Evolutionary conservation across 2,329 filamentous ascomycete genomes (phyloP), one percentile per base, ranked within the genome.

Genomic region (Elsinoe ampelina): DNA sequence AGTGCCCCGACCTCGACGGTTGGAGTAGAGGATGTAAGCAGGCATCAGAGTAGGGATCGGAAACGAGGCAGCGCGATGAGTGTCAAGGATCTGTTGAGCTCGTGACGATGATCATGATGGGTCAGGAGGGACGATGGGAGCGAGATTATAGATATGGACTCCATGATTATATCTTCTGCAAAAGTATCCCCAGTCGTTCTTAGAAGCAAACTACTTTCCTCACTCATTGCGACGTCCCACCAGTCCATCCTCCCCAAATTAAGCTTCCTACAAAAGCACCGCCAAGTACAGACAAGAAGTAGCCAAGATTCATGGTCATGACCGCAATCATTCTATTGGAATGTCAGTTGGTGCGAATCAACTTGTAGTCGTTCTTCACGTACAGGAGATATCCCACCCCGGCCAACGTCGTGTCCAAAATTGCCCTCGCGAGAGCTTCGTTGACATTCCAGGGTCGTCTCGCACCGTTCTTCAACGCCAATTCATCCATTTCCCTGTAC

Each of bases 291-390:
- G 87, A 89, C 56, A 89, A 72, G 69, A 92, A 92, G 68, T 92
- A 93, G 12, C 88, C 89, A n/a, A 92, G 80, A 64, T 93, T 93
- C 75, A 88, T 82, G 1, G 87, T 90, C 89, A 93, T 95, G 67
- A 95, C 86, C 12, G 87, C 87, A 72, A 95, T 74, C 90, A 95
- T 95, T 58, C 90, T 95, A 63, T 15, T 48, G 2, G 30, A n/a
- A 30, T 8, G 68, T 64, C 48, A 66, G 62, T 51, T 20, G n/a
- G n/a, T n/a, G n/a, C n/a, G n/a, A n/a, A n/a, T n/a, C n/a, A n/a
- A n/a, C n/a, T n/a, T n/a, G n/a, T n/a, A n/a, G n/a, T n/a, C n/a
- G n/a, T 13, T 39, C 11, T 22, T 41, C 34, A 83, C 88, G 80
- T 74, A 95, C 90, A 95, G 82, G 32, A 95, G 74, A 72, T 95